Percentiles rank a stretch among this genome's conserved stretches.
phyloP scores from a whole-genome alignment of 2,329 filamentous ascomycete genomes.

The Verticillium zaregamsianum region DNA sequence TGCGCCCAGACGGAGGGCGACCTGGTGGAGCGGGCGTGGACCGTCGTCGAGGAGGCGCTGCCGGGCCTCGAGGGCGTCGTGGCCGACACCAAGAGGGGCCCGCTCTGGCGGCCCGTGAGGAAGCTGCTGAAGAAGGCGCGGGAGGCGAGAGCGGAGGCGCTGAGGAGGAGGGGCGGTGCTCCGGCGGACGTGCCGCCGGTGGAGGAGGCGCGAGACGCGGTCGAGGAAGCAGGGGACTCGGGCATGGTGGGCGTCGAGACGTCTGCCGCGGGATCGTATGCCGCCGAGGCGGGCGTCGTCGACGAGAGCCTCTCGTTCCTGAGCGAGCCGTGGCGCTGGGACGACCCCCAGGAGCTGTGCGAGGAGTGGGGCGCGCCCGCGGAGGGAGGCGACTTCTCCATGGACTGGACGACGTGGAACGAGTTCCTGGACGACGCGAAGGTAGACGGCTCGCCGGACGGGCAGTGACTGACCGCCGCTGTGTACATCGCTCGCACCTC shows the following conservation, averaged over 20 bases:
- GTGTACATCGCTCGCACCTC: not conserved
- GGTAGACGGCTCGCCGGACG: constrained; percentile 24
- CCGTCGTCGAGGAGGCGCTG: constrained; percentile 40
- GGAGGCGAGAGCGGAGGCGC: constrained; percentile 28
- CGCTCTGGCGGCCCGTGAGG: constrained; percentile 50
- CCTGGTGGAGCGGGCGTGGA: constrained; percentile 45
- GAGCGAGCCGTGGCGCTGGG: constrained; percentile 9
- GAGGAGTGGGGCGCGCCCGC: constrained; percentile 14
- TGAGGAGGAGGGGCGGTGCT: constrained; percentile 12
- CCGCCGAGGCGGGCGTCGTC: not conserved
- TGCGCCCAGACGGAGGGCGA: constrained; percentile 42
- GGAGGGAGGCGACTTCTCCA: constrained; percentile 12
- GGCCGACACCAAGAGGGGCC: constrained; percentile 30
- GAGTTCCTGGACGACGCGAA: constrained; percentile 39
- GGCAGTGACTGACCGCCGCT: not conserved
- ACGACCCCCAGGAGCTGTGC: constrained; percentile 18
- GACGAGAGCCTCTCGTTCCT: not conserved
- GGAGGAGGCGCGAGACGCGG: not conserved
- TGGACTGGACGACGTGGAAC: constrained; percentile 37
- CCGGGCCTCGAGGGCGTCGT: constrained; percentile 37
- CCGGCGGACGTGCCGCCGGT: not conserved
- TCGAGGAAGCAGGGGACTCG: not conserved
- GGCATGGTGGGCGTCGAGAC: not conserved
- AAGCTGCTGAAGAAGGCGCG: constrained; percentile 48
- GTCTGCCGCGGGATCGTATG: not conserved